Conservation (phyloP, 2,329 filamentous ascomycete species). For the Fusarium nanum region DNA sequence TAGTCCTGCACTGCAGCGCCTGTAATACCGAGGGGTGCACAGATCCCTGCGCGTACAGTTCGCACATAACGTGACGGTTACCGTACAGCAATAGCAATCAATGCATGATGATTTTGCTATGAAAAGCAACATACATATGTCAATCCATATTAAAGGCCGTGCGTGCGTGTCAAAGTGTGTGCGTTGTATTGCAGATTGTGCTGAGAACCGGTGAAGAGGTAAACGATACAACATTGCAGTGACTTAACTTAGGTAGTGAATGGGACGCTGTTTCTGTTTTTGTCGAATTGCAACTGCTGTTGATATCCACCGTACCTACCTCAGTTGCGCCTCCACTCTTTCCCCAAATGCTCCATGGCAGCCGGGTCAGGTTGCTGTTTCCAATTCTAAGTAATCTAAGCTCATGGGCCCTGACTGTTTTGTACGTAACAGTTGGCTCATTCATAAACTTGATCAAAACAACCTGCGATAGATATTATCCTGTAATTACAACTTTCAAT, state of each 20-base stretch:
- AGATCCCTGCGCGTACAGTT: slow-evolving; percentile 4
- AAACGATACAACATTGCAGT: neutral
- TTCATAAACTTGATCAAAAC: slow-evolving; percentile 22
- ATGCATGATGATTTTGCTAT: slow-evolving; percentile 28
- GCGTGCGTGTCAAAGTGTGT: slow-evolving; percentile 8
- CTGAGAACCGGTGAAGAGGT: slow-evolving; percentile 15
- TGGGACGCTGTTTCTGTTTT: slow-evolving; percentile 18
- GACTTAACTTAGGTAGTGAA: neutral
- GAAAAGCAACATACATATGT: slow-evolving; percentile 7
- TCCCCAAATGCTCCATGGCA: slow-evolving; percentile 7
- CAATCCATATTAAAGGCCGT: slow-evolving; percentile 1
- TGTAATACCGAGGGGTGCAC: neutral
- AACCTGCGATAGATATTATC: neutral
- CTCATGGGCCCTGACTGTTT: slow-evolving; percentile 10
- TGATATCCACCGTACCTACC: neutral
- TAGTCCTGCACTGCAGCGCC: neutral
- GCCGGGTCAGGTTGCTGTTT: neutral
- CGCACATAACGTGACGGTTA: slow-evolving; percentile 1
- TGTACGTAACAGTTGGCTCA: slow-evolving; percentile 42
- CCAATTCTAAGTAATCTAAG: slow-evolving; percentile 7
- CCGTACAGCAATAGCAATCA: neutral
- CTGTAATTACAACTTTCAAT: neutral
- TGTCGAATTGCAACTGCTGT: slow-evolving; percentile 24
- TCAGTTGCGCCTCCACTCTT: slow-evolving; percentile 9
- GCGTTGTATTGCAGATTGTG: slow-evolving; percentile 25